Percentiles rank a stretch among this genome's conserved stretches.
These are phyloP conservation scores for Ramaria rubella DNA, from an alignment of 768 basidiomycete genomes.

Conservation along the genomic window DNA sequence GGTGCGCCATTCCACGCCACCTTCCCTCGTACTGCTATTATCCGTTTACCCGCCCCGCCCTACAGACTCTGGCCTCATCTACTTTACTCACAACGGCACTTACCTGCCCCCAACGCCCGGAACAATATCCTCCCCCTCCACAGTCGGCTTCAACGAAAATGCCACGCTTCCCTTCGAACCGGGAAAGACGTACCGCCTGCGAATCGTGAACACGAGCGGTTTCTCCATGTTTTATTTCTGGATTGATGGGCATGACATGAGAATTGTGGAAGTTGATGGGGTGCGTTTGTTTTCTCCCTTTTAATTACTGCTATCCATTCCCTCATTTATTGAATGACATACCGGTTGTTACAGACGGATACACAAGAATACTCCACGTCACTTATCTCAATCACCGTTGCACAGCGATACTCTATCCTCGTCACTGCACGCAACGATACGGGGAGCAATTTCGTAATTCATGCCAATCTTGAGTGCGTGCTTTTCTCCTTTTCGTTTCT, in stretches of 20 bases:
- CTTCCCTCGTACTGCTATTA: not conserved
- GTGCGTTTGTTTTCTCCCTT: constrained; percentile 35
- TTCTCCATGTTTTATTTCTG: constrained; percentile 77
- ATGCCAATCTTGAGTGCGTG: constrained; percentile 76
- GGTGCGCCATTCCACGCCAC: constrained; percentile 30
- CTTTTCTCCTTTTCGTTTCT: not conserved
- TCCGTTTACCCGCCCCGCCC: not conserved
- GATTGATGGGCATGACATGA: constrained; percentile 86
- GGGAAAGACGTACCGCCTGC: constrained; percentile 85
- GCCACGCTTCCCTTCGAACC: constrained; percentile 77
- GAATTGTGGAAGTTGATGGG: constrained; percentile 77
- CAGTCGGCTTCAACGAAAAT: constrained; percentile 82
- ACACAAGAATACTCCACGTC: constrained; percentile 67
- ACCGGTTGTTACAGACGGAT: constrained; percentile 62
- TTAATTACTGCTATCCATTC: not conserved
- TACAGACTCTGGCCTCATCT: constrained; percentile 72
- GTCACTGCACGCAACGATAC: constrained; percentile 88
- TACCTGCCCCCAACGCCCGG: constrained; percentile 60
- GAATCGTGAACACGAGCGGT: constrained; percentile 78
- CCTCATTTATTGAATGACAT: not conserved
- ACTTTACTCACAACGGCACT: constrained; percentile 67
- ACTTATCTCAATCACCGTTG: constrained; percentile 67
- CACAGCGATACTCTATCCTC: constrained; percentile 90
- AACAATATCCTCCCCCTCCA: constrained; percentile 40
- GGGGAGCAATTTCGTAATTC: constrained; percentile 77